These are phyloP conservation scores for Helianthus tuberosus DNA, from an alignment of 129 eudicot genomes.

Conservation along the genomic window DNA sequence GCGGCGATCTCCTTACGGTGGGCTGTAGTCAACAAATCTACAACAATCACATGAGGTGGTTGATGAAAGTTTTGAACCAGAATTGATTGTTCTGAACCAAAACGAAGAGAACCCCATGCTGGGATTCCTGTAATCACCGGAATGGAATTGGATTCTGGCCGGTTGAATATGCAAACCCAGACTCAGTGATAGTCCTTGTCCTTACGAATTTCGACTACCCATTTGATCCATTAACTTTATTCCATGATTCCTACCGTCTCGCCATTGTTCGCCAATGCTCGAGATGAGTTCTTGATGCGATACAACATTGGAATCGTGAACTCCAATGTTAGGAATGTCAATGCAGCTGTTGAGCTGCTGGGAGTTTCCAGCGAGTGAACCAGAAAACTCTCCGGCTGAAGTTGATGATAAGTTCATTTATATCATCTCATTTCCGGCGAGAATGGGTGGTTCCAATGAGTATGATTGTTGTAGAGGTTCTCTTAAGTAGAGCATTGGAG, in stretches of 20 bases:
- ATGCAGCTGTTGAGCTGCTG: conserved; percentile 45
- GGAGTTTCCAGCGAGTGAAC: conserved; percentile 45
- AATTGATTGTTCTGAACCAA: too few species aligned
- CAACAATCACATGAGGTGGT: too few species aligned
- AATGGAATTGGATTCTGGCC: conserved; percentile 45
- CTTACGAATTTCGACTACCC: conserved; percentile 45
- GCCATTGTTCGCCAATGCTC: conserved; percentile 57
- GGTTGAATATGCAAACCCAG: conserved; percentile 53
- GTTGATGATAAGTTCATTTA: conserved; percentile 61
- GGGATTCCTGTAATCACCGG: conserved; percentile 46
- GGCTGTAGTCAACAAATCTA: too few species aligned
- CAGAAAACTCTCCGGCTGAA: conserved; percentile 47
- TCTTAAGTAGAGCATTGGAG: conserved; percentile 47
- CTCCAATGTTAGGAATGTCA: conserved; percentile 40
- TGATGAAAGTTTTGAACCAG: too few species aligned
- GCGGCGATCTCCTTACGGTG: too few species aligned
- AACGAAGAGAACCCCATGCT: conserved; percentile 42
- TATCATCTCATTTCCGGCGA: conserved; percentile 53
- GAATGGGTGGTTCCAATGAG: conserved; percentile 56
- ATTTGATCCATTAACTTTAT: conserved; percentile 48
- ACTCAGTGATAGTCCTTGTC: conserved; percentile 72
- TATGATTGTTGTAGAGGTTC: conserved; percentile 49
- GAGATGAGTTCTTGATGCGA: conserved; percentile 60
- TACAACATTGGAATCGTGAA: conserved; percentile 47
- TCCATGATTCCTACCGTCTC: conserved; percentile 52